Evolutionary conservation across 192 early-diverging fungal genomes (phyloP).

Genomic region (Podila verticillata): DNA sequence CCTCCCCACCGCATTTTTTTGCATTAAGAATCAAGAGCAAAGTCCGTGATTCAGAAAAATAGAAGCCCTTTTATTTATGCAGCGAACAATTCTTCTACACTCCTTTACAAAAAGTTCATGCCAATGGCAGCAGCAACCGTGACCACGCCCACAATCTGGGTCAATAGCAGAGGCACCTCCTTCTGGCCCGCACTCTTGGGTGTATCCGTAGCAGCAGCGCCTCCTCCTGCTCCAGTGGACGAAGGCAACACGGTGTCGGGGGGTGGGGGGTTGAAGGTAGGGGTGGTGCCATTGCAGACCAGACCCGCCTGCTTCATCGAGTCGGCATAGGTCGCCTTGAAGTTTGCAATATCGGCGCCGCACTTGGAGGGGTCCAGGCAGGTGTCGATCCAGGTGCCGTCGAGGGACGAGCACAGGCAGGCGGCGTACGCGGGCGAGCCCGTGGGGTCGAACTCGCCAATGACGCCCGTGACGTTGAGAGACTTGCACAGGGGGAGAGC

Average conservation of each 20-base stretch:
- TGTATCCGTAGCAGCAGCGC: background rate
- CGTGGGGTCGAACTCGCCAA: constrained; percentile 1
- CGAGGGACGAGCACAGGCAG: constrained; percentile 29
- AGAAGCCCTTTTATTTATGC: background rate
- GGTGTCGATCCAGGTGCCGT: constrained; percentile 31
- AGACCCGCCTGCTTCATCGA: constrained; percentile 4
- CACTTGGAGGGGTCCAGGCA: constrained; percentile 10
- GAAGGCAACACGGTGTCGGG: constrained; percentile 2
- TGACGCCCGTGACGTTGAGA: constrained; percentile 14
- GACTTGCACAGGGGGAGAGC: constrained; percentile 18
- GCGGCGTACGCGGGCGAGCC: constrained; percentile 10
- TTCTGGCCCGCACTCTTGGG: background rate
- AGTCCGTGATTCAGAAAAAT: no score
- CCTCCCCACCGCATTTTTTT: no score
- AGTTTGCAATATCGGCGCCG: constrained; percentile 8
- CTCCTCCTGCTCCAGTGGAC: background rate
- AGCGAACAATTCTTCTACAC: background rate
- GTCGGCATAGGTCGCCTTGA: constrained; percentile 8
- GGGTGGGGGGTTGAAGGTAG: constrained; percentile 17
- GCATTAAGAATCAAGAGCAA: no score
- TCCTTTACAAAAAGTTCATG: constrained; percentile 11
- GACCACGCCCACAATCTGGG: constrained; percentile 11
- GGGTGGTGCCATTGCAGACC: constrained; percentile 23
- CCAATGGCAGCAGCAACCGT: constrained; percentile 11
- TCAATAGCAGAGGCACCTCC: background rate